Evolutionary conservation across 2,329 filamentous ascomycete genomes (phyloP).

Genomic region (Trichoderma guizhouense): DNA sequence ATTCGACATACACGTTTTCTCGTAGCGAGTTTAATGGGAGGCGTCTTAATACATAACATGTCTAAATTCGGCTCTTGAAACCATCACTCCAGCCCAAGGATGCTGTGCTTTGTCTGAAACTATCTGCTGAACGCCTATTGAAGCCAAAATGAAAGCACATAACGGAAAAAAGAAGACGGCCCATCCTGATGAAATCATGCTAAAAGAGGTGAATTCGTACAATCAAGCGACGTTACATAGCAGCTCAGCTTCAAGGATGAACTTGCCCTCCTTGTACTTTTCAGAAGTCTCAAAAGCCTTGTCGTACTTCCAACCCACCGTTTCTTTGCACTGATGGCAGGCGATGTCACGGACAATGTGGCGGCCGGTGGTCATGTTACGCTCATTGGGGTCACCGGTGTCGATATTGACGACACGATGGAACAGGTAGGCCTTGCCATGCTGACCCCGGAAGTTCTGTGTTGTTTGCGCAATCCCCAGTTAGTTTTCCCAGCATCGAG

Average conservation of each 20-base stretch:
- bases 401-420: constrained; percentile 89
- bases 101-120: neutral
- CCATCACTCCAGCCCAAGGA: neutral
- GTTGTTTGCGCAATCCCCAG: neutral
- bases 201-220: neutral
- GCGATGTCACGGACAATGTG: constrained; percentile 92
- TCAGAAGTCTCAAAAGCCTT: constrained; percentile 88
- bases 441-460: constrained; percentile 98
- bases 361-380: constrained; percentile 95
- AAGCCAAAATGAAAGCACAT: neutral
- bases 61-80: neutral
- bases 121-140: constrained; percentile 1
- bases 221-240: constrained; percentile 69
- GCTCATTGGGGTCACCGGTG: constrained; percentile 79
- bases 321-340: constrained; percentile 87
- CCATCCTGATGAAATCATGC: neutral
- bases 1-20: neutral
- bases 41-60: neutral
- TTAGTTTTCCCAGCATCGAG: neutral
- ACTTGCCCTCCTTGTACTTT: constrained; percentile 99
- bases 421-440: constrained; percentile 97
- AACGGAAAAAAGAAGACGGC: neutral
- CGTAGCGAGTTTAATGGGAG: neutral
- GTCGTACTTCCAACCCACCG: constrained; percentile 98
- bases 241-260: constrained; percentile 89